Conservation (phyloP, 148 eudicot species). For the Cornus florida region DNA sequence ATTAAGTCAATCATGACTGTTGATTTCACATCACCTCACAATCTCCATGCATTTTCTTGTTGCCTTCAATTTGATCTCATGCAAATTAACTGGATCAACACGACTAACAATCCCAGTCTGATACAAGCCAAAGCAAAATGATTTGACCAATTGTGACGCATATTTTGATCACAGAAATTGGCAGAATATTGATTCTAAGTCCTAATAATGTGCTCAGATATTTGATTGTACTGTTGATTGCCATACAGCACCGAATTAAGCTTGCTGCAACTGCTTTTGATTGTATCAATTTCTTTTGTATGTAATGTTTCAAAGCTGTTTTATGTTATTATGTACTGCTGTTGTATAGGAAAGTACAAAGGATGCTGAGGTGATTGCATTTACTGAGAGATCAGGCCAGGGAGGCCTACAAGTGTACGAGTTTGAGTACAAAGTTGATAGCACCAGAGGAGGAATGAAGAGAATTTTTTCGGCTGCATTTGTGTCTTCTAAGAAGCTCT, state of each 20-base stretch:
- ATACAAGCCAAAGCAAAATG: too few species aligned
- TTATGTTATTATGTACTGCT: neutral
- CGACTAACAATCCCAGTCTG: too few species aligned
- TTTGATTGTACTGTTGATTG: neutral
- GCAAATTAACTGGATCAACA: too few species aligned
- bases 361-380: slow-evolving; percentile 66
- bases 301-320: neutral
- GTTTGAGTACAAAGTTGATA: slow-evolving; percentile 77
- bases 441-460: slow-evolving; percentile 90
- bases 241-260: neutral
- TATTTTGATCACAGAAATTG: too few species aligned
- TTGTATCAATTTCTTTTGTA: neutral
- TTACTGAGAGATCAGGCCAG: slow-evolving; percentile 57
- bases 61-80: too few species aligned
- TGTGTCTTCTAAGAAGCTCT: slow-evolving; percentile 74
- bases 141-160: too few species aligned
- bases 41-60: too few species aligned
- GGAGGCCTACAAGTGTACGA: slow-evolving; percentile 65
- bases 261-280: neutral
- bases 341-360: slow-evolving; percentile 77
- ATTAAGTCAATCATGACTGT: too few species aligned
- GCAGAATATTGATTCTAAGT: too few species aligned
- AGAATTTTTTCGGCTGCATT: slow-evolving; percentile 84
- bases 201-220: too few species aligned
- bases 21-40: too few species aligned